Evolutionary conservation across 768 basidiomycete genomes (phyloP), one percentile per base, ranked within the genome.

Genomic region (Leccinellum luteum): DNA sequence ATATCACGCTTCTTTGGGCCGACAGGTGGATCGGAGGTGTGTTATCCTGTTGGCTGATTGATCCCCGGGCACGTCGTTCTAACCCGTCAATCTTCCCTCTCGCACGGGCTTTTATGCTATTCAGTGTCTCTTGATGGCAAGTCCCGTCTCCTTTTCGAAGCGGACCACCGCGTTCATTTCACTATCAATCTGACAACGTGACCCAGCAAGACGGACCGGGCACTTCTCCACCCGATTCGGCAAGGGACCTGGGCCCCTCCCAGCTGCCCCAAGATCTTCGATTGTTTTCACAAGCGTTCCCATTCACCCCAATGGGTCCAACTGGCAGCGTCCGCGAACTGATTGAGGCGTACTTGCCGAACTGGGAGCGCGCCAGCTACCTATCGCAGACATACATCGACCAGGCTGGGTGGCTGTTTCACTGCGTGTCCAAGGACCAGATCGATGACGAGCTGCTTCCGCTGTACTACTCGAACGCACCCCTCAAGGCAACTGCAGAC

Each of bases 21-120:
- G 2, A 85, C 85, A 1, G 87, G 84, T 14, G 86, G 86, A 31
- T 79, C 81, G 49, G 85, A 89, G 78, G 86, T 87, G 60, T 58
- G 84, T 75, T 53, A 52, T 38, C 19, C 31, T 15, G 21, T 47
- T 23, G 21, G 4, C 48, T 58, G 52, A 53, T 53, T 28, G 48
- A 54, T 65, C 50, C 52, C 43, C 31, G 51, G 17, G 60, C 21
- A 61, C 60, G 7, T 52, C 41, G 21, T 43, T 21, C 19, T 21
- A 21, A 43, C 12, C 6, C 41, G 41, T 19, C 21, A 13, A 21
- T 43, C 19, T 43, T 43, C 38, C 38, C n/a, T 41, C 38, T n/a
- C 38, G n/a, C 38, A 41, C 38, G 38, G 38, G 17, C 17, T 55
- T 43, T 50, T 52, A 27, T 63, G 47, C 47, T 28, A n/a, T 19